These are phyloP conservation scores for Gossypium sturtianum DNA, from an alignment of 345 rosid genomes.

Conservation along the genomic window DNA sequence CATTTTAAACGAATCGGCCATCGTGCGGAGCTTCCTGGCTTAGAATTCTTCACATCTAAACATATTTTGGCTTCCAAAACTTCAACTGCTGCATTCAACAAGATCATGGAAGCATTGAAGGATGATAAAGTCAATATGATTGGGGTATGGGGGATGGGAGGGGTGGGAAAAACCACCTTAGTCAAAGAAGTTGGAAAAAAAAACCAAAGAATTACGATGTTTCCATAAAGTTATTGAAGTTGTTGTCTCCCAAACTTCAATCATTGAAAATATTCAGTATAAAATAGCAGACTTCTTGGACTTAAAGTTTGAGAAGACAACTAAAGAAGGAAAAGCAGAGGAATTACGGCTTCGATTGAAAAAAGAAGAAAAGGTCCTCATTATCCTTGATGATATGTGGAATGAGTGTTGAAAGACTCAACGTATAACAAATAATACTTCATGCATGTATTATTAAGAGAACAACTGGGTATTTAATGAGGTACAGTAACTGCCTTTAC, in stretches of 20 bases:
- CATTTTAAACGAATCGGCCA: background rate
- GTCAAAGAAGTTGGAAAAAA: background rate
- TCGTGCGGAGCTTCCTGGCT: background rate
- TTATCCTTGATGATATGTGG: background rate
- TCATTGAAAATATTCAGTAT: background rate
- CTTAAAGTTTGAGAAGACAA: background rate
- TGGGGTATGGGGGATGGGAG: conserved; percentile 8
- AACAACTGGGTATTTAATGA: too few relatives aligned
- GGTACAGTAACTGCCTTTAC: too few relatives aligned
- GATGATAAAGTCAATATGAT: background rate
- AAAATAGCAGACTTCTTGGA: background rate
- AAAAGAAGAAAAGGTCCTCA: background rate
- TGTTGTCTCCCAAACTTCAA: background rate
- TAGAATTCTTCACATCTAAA: background rate
- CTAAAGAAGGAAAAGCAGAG: background rate
- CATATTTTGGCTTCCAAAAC: background rate
- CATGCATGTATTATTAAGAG: too few relatives aligned
- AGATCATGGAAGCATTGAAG: background rate
- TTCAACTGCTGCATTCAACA: background rate
- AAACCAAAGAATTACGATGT: background rate
- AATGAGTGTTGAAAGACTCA: too few relatives aligned
- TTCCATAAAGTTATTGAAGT: background rate
- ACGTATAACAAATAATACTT: too few relatives aligned
- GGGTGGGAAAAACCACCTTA: conserved; percentile 6
- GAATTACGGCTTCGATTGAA: background rate